Conservation (phyloP, 2,329 filamentous ascomycete genomes). For the Coniosporium tulheliwenetii region DNA sequence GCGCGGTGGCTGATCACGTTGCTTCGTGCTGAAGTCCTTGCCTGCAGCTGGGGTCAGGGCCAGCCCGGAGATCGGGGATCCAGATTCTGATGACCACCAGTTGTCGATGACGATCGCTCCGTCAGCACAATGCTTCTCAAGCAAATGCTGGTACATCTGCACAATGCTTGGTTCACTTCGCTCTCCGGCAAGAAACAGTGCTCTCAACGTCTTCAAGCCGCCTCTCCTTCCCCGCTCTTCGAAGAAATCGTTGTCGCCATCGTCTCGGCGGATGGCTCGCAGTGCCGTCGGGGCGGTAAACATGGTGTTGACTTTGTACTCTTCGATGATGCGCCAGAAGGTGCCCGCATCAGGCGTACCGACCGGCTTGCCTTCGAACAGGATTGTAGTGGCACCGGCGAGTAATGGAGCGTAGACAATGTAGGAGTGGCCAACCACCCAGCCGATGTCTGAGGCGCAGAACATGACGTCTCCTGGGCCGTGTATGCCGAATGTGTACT, state of each 20-base stretch:
- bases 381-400: constrained; percentile 67
- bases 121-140: constrained; percentile 48
- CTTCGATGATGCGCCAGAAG: constrained; percentile 75
- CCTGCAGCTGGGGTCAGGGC: constrained; percentile 48
- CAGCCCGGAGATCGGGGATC: constrained; percentile 51
- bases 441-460: constrained; percentile 76
- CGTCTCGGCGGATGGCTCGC: constrained; percentile 72
- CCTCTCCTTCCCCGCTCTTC: constrained; percentile 46
- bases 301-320: constrained; percentile 69
- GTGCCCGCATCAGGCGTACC: constrained; percentile 76
- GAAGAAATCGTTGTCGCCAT: constrained; percentile 57
- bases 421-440: constrained; percentile 78
- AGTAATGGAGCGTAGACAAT: constrained; percentile 82
- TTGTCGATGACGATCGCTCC: constrained; percentile 52
- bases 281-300: constrained; percentile 83
- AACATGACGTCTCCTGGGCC: constrained; percentile 74
- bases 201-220: constrained; percentile 56
- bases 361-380: constrained; percentile 90
- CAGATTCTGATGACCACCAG: constrained; percentile 61
- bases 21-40: constrained; percentile 30
- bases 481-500: constrained; percentile 67
- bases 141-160: constrained; percentile 60
- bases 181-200: constrained; percentile 77
- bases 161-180: constrained; percentile 78
- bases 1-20: constrained; percentile 31